Base-by-base conservation (phyloP, 2,329 filamentous ascomycete genomes). In the Diplocarpon rosae region DNA sequence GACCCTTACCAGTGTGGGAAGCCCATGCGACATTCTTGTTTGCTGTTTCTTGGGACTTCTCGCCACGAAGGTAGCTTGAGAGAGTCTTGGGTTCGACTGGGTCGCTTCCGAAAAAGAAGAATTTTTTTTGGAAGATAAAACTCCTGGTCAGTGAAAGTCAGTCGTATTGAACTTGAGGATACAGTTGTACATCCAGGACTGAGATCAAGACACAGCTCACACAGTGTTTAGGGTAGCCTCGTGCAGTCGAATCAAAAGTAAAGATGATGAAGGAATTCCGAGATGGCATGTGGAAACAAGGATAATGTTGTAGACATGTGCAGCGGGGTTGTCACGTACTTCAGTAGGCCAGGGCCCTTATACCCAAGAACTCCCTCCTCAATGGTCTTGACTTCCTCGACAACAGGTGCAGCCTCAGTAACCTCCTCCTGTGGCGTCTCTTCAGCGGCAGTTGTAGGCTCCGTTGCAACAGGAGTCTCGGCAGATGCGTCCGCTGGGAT, bases 1-100 rank as follows among this genome's bases (percentile, higher is more conserved):
- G 83, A 62, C 92, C 92, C 74, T 94, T 94, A 65, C 90, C 90
- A 48, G 90, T 95, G 73, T 94, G 80, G 56, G 80, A 80, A 52
- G 90, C 87, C 87, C 92, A 95, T 30, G 92, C 84, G 56, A 80
- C 83, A 57, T 83, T 83, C 55, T 85, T 75, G 70, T 93, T 83
- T 50, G 84, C 82, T 54, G 81, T 73, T 43, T 80, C 73, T 45
- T 81, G 73, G 10, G 48, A 45, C 81, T 95, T 95, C 76, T 95
- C 88, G 60, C 79, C 81, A 69, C 88, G 86, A 57, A 93, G 74
- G 72, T 90, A 95, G 58, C 74, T 69, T 56, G 73, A 67, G 46
- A 95, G 75, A 62, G 82, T 74, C 68, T 90, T 83, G 57, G 78
- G 68, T 60, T 88, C 78, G 48, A 93, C 66, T 39, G 84, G 69